phyloP scores from a whole-genome alignment of 2,329 filamentous ascomycete species.

The Sporothrix phasma region DNA sequence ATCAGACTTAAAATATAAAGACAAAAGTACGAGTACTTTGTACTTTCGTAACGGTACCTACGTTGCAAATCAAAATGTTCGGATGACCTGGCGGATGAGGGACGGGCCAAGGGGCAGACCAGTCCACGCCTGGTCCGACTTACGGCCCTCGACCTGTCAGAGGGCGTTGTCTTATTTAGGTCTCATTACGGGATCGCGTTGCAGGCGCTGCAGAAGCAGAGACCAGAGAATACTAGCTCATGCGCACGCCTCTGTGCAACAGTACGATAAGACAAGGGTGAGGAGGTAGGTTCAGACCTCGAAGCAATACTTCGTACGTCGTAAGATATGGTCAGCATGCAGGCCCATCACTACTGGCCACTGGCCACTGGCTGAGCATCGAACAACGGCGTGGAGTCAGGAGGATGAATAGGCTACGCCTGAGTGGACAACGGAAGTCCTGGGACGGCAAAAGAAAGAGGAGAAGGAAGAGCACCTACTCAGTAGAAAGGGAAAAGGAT shows the following conservation, averaged over 20 bases:
- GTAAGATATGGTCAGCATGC: no score
- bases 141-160: not conserved
- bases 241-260: no score
- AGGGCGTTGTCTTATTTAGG: no score
- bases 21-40: not conserved
- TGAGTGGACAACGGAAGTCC: not conserved
- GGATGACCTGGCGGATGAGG: not conserved
- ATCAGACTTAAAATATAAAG: not conserved
- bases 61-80: constrained; percentile 7
- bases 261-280: no score
- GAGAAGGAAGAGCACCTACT: not conserved
- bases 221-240: not conserved
- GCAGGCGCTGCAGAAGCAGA: no score
- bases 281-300: no score
- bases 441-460: not conserved
- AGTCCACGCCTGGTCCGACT: not conserved
- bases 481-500: not conserved
- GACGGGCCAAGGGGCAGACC: not conserved
- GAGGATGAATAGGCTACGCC: not conserved
- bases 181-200: no score
- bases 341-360: not conserved
- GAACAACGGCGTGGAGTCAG: not conserved
- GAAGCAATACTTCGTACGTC: no score
- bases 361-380: not conserved
- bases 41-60: no score